Evolutionary conservation across 1,284 basidiomycete genomes (phyloP), one percentile per base, ranked within the genome.

Genomic region (Pseudozyma sp.): DNA sequence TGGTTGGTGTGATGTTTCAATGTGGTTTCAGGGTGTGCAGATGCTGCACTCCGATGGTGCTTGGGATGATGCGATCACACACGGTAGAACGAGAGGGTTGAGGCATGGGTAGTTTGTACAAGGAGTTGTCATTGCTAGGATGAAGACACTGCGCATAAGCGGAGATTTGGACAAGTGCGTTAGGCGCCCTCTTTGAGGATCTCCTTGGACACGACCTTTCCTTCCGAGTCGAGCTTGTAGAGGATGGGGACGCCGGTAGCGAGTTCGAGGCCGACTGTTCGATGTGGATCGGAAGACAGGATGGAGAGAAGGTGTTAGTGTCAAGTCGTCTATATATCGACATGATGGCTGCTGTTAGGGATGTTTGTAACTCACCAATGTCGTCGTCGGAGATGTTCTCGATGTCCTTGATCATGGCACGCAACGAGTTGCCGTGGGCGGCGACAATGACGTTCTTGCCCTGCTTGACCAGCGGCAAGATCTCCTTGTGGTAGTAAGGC

Each of bases 161-260:
- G 35, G 8, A 37, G 35, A 37, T 37, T 2, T 37, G 2, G 35
- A 37, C 35, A 37, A 5, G 35, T 24, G 2, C 24, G 4, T 24
- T 24, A 24, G 24, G 24, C 24, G 24, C 24, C 24, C 24, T 52
- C 61, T 74, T 79, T 52, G 44, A 83, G 77, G 50, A 82, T 79
- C 68, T 81, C 72, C 80, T 83, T 83, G 50, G 77, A 77, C 64
- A 81, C 66, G 43, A 83, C 77, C 59, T 81, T 78, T 59, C 84
- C 84, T 24, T 81, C 66, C 19, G 72, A 66, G 69, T 83, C 82
- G 68, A 86, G 77, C 81, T 86, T 83, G 84, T 85, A 86, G 10
- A 86, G 80, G 72, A 85, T 85, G 42, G 86, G 86, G 13, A 86
- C 86, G 48, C 86, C 86, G 16, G 86, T 86, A 33, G 83, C 84